Base-by-base conservation (phyloP, 2,329 filamentous ascomycete species). In the Scortechinia acanthostroma region DNA sequence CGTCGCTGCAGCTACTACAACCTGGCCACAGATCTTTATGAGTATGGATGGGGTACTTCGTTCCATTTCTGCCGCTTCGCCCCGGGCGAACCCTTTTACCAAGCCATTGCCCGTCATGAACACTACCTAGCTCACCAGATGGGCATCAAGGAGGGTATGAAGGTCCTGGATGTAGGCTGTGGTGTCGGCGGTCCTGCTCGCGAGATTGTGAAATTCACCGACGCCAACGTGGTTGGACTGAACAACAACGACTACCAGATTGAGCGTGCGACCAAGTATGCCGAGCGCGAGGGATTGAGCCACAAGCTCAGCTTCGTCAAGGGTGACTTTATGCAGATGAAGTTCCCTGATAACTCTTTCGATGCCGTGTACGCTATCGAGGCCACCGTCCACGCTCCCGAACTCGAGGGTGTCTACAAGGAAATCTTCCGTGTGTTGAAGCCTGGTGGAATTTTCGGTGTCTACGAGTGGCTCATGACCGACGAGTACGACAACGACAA, bases 201-300 rank as follows among this genome's bases (percentile, higher is more conserved):
- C 48, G 83, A 88, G 65, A 88, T 89, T 54, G 80, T 79, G 62
- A 83, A 83, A 58, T 88, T 88, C 63, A 72, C 80, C 5, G 83
- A 78, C 48, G 80, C 74, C 57, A 79, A 86, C 51, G 74, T 88
- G 43, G 73, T 81, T 23, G 85, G 85, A 40, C 63, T 89, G 63
- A 89, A 88, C 72, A 88, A 88, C 75, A 89, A 87, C 61, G 82
- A 87, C 65, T 89, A 88, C 68, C 85, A 88, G 65, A 88, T 89
- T 52, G 74, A 88, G 62, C 79, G 85, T 49, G 84, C 83, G 3
- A 81, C 77, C 20, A 68, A 66, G 33, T 86, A 88, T 58, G 83
- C 83, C 1, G 64, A 71, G 52, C 78, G 80, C 58, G 81, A 86
- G 59, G 80, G 80, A 21, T 66, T 89, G 25, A 67, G 73, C 2